phyloP scores from a whole-genome alignment of 2,329 filamentous ascomycete species.

The Thelonectria discophora region DNA sequence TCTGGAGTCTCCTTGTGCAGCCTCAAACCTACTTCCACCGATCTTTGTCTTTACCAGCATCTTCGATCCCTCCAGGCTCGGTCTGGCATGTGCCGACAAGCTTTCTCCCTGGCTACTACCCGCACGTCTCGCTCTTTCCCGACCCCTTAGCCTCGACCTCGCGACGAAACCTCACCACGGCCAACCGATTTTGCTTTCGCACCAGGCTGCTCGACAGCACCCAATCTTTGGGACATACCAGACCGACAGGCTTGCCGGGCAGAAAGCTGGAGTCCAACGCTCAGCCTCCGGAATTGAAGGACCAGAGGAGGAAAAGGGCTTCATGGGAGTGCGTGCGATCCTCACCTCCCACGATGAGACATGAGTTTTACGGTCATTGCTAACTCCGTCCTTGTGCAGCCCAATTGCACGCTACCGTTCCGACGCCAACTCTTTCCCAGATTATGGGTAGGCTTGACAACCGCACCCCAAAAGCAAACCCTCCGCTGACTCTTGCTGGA shows the following conservation, averaged over 20 bases:
- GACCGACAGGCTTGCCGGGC: constrained; percentile 31
- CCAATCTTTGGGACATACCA: constrained; percentile 14
- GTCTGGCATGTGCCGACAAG: constrained; percentile 9
- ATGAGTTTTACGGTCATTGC: constrained; percentile 21
- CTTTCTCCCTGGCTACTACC: not conserved
- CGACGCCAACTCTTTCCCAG: constrained; percentile 50
- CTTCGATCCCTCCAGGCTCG: constrained; percentile 3
- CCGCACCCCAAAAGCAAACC: constrained; percentile 17
- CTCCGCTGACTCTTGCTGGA: constrained; percentile 36
- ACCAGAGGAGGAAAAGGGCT: constrained; percentile 37
- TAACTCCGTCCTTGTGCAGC: constrained; percentile 37
- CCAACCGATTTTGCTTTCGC: not conserved
- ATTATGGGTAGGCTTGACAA: constrained; percentile 51
- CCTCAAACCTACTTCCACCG: constrained; percentile 21
- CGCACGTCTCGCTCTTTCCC: not conserved
- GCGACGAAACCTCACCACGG: constrained; percentile 1
- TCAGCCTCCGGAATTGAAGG: constrained; percentile 29
- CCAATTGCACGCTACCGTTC: constrained; percentile 49
- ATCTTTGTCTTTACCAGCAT: constrained; percentile 2
- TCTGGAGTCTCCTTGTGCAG: constrained; percentile 13
- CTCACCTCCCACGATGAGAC: constrained; percentile 18
- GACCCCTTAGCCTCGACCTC: not conserved
- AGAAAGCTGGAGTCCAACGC: constrained; percentile 44
- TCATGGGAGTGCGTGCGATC: constrained; percentile 45
- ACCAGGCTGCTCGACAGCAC: constrained; percentile 3